Evolutionary conservation across 2,329 filamentous ascomycete genomes (phyloP).

Genomic region (Aspergillus latus): DNA sequence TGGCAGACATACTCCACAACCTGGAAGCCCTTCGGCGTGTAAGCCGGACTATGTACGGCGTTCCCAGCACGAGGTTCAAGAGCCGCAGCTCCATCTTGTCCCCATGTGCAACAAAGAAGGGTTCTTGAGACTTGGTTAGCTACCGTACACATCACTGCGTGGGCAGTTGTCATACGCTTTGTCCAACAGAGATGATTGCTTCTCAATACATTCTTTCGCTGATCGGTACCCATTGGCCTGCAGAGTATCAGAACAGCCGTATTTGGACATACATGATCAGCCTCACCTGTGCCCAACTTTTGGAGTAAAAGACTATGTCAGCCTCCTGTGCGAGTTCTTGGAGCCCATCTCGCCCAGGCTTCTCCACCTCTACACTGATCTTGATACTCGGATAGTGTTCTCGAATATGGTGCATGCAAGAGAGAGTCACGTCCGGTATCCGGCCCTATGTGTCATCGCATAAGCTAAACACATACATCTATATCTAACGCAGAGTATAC

Average conservation of each 20-base stretch:
- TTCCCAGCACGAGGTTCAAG: constrained; percentile 39
- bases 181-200: constrained; percentile 41
- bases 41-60: constrained; percentile 48
- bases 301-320: constrained; percentile 71
- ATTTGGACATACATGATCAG: not conserved
- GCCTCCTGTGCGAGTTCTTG: constrained; percentile 60
- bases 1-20: constrained; percentile 60
- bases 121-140: constrained; percentile 34
- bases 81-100: constrained; percentile 53
- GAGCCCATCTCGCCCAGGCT: constrained; percentile 62
- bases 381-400: constrained; percentile 44
- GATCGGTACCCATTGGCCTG: constrained; percentile 44
- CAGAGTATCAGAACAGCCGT: not conserved
- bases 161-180: constrained; percentile 46
- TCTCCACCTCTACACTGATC: constrained; percentile 72
- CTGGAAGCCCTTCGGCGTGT: constrained; percentile 37
- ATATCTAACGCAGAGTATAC: not conserved
- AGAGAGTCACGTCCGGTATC: constrained; percentile 59
- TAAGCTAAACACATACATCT: not conserved
- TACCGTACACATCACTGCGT: not conserved
- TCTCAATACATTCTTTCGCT: constrained; percentile 53
- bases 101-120: constrained; percentile 61
- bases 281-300: constrained; percentile 65
- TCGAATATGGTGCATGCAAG: constrained; percentile 61
- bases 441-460: constrained; percentile 52